Base-by-base conservation (phyloP, 495 filamentous ascomycete species). In the Talaromyces nanjingensis region DNA sequence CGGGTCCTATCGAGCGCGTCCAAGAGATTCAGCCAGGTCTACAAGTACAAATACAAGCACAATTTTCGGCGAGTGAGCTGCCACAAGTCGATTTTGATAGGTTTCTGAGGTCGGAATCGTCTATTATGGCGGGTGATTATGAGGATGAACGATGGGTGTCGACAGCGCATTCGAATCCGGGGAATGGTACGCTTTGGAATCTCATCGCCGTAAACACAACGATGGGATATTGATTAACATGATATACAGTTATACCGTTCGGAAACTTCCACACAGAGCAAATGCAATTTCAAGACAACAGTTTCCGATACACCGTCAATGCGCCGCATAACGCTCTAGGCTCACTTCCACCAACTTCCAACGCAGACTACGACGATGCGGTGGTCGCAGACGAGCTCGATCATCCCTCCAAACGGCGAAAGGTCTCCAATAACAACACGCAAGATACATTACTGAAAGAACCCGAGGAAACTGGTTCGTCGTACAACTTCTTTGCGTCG, bases 11-110 rank as follows among this genome's bases (percentile, higher is more conserved):
- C 12, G 47, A 22, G 60, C 60, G 60, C 27, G n/a, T 29, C 18
- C 34, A 29, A n/a, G 45, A 14, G 1, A 29, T 68, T 25, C 25
- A 49, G 29, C 22, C 59, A 47, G 34, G 33, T 37, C 33, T 37
- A 11, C 33, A 37, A 37, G 33, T 37, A 37, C 33, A 37, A 37
- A 37, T 45, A 33, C 34, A 31, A 49, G 14, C 27, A 52, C 60
- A 14, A 37, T 62, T 37, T 16, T 62, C 34, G 45, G 45, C 12
- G 6, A 58, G 59, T 25, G 65, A 64, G 2, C 63, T 70, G 6
- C 63, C 63, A 6, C 71, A 70, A 29, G 68, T 79, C 39, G 73
- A 79, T 49, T 79, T 79, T 22, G 76, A 81, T 61, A 66, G 74
- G 29, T 81, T 74, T 29, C 63, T 81, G 22, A 71, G 75, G 52